These are phyloP conservation scores for Phytophthora cryptogea DNA, from an alignment of 352 stramenopile species.

Conservation along the genomic window DNA sequence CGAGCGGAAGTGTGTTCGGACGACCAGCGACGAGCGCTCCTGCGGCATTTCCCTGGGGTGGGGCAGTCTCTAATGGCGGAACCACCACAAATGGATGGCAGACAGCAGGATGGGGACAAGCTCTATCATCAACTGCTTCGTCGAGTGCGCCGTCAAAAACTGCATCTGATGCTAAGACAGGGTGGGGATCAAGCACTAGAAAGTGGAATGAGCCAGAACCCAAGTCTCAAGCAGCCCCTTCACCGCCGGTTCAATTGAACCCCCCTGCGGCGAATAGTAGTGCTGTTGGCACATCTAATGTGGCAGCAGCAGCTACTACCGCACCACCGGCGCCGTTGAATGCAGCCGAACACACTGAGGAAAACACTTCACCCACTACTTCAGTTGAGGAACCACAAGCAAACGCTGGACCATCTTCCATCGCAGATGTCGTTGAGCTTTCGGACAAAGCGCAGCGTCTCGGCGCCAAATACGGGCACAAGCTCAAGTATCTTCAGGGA, in stretches of 20 bases:
- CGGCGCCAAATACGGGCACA: slow-evolving; percentile 72
- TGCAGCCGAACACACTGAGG: slow-evolving; percentile 8
- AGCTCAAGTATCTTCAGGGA: slow-evolving; percentile 83
- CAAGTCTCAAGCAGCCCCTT: slow-evolving; percentile 3
- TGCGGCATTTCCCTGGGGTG: slow-evolving; percentile 28
- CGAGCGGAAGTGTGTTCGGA: slow-evolving; percentile 44
- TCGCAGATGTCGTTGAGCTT: slow-evolving; percentile 35
- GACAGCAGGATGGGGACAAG: slow-evolving; percentile 31
- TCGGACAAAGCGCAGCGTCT: slow-evolving; percentile 74
- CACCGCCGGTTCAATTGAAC: slow-evolving; percentile 16
- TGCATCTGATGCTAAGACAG: slow-evolving; percentile 29
- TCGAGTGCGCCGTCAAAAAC: slow-evolving; percentile 34
- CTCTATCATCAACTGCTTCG: slow-evolving; percentile 37
- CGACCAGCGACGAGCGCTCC: background rate
- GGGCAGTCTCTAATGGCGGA: slow-evolving; percentile 4
- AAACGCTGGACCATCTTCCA: background rate
- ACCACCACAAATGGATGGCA: slow-evolving; percentile 28
- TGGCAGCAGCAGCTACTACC: background rate
- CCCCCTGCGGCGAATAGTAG: background rate
- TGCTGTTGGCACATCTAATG: background rate
- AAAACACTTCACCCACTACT: slow-evolving; percentile 14
- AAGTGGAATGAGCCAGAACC: slow-evolving; percentile 44
- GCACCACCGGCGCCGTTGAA: background rate
- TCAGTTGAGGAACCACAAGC: slow-evolving; percentile 5
- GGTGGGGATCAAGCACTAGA: slow-evolving; percentile 33